phyloP scores from a whole-genome alignment of 2,329 filamentous ascomycete genomes.

The Keithomyces neogunnii region DNA sequence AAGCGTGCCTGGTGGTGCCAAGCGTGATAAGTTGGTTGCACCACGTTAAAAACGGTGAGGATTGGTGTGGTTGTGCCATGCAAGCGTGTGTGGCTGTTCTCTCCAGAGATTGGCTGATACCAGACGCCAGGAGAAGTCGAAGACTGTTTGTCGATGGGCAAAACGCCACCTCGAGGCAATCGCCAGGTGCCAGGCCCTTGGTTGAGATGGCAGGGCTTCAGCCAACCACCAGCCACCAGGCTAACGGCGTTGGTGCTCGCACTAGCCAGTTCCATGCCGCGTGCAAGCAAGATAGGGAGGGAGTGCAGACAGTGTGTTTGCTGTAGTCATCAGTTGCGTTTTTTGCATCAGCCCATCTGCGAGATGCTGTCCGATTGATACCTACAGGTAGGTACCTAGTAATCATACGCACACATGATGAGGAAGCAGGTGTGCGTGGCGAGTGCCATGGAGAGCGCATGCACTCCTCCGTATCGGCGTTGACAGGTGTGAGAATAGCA shows the following conservation, averaged over 20 bases:
- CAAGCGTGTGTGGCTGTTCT: background rate
- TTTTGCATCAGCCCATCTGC: background rate
- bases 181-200: conserved; percentile 1
- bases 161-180: conserved; percentile 4
- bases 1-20: background rate
- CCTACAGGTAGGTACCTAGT: background rate
- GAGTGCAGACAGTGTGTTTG: too few species aligned
- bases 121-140: background rate
- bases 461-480: too few species aligned
- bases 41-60: conserved; percentile 6
- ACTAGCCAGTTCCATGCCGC: too few species aligned
- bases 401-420: too few species aligned
- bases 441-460: too few species aligned
- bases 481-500: too few species aligned
- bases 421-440: too few species aligned
- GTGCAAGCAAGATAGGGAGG: too few species aligned
- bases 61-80: conserved; percentile 4
- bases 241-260: background rate
- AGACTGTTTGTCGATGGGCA: background rate
- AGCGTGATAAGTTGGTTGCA: background rate
- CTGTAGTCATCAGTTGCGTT: too few species aligned
- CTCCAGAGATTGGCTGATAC: conserved; percentile 1
- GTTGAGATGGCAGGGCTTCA: conserved; percentile 1
- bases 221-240: background rate
- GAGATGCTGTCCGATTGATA: background rate